These are phyloP conservation scores for Oehlia diaphana DNA, from an alignment of 192 early-diverging fungal species.

Conservation along the genomic window DNA sequence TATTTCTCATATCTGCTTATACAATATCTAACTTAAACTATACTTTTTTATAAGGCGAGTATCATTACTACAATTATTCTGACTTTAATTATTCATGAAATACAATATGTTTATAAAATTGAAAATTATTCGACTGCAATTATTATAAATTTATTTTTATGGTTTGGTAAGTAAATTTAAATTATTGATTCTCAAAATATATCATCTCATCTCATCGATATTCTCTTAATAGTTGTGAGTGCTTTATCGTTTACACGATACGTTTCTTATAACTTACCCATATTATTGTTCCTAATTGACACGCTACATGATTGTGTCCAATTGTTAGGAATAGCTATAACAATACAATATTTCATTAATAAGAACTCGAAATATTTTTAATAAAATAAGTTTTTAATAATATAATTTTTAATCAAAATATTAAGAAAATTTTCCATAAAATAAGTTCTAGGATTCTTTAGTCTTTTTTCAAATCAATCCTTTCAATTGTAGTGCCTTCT, in stretches of 20 bases:
- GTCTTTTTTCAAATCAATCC: conserved; percentile 87
- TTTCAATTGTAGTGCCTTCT: conserved; percentile 73
- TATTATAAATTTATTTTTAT: conserved; percentile 1
- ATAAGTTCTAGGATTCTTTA: conserved; percentile 41
- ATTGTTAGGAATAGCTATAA: neutral
- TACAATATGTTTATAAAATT: neutral
- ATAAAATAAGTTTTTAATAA: neutral
- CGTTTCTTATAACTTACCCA: conserved; percentile 1
- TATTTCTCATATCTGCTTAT: neutral
- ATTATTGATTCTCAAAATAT: too few species aligned
- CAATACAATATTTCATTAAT: neutral
- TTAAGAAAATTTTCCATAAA: neutral
- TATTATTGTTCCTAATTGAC: conserved; percentile 8
- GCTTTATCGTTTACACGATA: conserved; percentile 10
- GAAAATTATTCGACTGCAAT: neutral
- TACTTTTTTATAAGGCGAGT: conserved; percentile 7
- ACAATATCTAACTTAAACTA: too few species aligned
- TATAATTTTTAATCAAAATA: neutral
- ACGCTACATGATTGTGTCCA: conserved; percentile 9
- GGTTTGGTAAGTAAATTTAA: conserved; percentile 12
- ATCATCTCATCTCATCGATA: neutral
- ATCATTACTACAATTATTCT: neutral
- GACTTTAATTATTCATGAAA: neutral
- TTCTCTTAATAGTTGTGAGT: neutral
- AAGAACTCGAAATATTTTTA: neutral